A percentile compares a stretch with the other conserved stretches of the same genome.
Evolutionary conservation across 495 filamentous ascomycete species (phyloP).

Genomic region (Oidiodendron maius): DNA sequence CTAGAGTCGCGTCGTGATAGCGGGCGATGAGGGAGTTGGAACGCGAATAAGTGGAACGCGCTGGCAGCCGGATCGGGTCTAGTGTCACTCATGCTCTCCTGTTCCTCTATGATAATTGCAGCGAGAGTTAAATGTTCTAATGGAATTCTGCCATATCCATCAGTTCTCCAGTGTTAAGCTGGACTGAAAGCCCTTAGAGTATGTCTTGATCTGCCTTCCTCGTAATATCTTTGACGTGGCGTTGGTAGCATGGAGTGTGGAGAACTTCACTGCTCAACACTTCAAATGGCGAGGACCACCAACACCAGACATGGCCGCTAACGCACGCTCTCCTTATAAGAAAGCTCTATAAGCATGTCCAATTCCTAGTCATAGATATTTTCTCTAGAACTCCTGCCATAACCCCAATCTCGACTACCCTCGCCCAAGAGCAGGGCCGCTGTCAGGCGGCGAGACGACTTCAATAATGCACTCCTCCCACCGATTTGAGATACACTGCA

Average conservation of each 20-base stretch:
- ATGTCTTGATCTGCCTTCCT: too few species aligned
- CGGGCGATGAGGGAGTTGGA: constrained; percentile 3
- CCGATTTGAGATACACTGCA: constrained; percentile 13
- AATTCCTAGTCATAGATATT: constrained; percentile 1
- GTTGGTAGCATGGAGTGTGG: too few species aligned
- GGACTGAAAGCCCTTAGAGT: too few species aligned
- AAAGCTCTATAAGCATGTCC: constrained; percentile 1
- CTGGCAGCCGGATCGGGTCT: too few species aligned
- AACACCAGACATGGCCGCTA: background rate
- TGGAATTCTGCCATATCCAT: too few species aligned
- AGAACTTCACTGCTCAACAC: too few species aligned
- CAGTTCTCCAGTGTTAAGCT: too few species aligned
- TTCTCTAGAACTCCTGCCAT: background rate
- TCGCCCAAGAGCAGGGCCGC: background rate
- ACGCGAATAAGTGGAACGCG: constrained; percentile 1
- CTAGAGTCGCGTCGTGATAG: constrained; percentile 11
- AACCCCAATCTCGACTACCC: background rate
- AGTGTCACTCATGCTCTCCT: too few species aligned
- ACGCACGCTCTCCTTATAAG: background rate
- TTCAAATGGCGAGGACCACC: too few species aligned
- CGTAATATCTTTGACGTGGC: too few species aligned
- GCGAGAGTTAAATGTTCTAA: too few species aligned
- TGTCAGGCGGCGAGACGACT: constrained; percentile 2
- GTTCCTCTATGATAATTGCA: too few species aligned
- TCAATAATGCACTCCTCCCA: constrained; percentile 12